These are phyloP conservation scores for Chiua virens DNA, from an alignment of 768 basidiomycete genomes.

Conservation along the genomic window DNA sequence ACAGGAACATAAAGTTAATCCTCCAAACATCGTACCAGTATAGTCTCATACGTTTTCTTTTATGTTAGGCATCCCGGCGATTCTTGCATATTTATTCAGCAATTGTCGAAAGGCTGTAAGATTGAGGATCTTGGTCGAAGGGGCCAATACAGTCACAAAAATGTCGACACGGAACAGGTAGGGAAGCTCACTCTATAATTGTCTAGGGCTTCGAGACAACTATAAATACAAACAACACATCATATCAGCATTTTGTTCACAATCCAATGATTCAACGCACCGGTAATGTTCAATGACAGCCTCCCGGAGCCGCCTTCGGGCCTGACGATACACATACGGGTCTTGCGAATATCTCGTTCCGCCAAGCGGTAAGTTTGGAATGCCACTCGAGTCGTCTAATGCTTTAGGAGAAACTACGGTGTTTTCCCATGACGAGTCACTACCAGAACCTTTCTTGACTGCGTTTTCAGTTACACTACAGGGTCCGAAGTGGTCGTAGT, in stretches of 20 bases:
- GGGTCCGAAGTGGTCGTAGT: background rate
- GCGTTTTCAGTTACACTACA: too few species aligned
- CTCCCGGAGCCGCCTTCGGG: constrained; percentile 79
- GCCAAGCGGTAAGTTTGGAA: background rate
- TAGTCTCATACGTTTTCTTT: constrained; percentile 61
- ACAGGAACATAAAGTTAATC: background rate
- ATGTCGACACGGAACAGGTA: too few species aligned
- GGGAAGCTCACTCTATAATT: constrained; percentile 70
- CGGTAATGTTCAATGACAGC: constrained; percentile 83
- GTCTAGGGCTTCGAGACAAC: constrained; percentile 79
- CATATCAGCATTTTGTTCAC: constrained; percentile 8
- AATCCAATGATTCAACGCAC: constrained; percentile 30
- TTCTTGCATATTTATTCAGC: constrained; percentile 82
- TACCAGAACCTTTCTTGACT: too few species aligned
- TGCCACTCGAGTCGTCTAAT: background rate
- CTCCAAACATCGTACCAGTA: background rate
- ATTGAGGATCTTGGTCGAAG: constrained; percentile 65
- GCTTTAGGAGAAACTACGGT: background rate
- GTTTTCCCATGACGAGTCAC: background rate
- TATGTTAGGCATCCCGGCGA: constrained; percentile 71
- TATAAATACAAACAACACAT: constrained; percentile 25
- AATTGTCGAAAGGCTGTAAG: constrained; percentile 86
- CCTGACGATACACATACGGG: constrained; percentile 77
- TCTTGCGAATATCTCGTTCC: constrained; percentile 35
- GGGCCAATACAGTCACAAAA: background rate